Base-by-base conservation (phyloP, 202 grass and related monocot genomes). In the Carex arenaria region DNA sequence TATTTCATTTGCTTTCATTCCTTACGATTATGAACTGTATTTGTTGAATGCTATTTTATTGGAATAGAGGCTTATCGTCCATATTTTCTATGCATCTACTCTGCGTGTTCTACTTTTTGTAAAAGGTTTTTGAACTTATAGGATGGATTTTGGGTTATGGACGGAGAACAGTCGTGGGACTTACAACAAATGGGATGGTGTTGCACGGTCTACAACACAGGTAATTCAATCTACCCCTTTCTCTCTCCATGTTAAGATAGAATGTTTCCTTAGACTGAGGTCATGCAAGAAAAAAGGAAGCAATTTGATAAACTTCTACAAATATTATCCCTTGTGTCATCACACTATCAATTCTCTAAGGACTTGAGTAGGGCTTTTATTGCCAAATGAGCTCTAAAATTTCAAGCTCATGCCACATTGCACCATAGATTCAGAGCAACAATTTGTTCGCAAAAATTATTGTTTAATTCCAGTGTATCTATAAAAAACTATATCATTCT, bases 151-250 rank as follows among this genome's bases (percentile, higher is more conserved):
- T 19, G 95, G 95, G 78, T 53, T 82, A 30, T 98, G 95, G 95
- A 98, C 93, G 31, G 95, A 98, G 18, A 98, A 92, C 78, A 95
- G 93, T 61, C 93, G 92, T 1, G 86, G 95, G 31, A 93, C 91
- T n/a, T 98, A 98, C 70, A 98, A 98, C 80, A 98, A 98, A 91
- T 98, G 95, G 95, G 95, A 98, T 87, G 95, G 95, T 52, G 95
- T 98, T 82, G 95, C 93, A 83, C 93, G 93, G 53, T 91, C 92
- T 68, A 98, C 95, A 82, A 90, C 89, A 61, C 95, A 98, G 89
- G 95, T 98, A 64, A 19, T 76, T 32, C 4, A 17, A 61, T 86
- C 23, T 1, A 76, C 5, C 51, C 49, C 72, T 14, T 57, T 59
- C n/a, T 22, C 69, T 36, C 28, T 18, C 13, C 4, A 32, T 36